Percentiles rank a stretch among this genome's conserved stretches.
Evolutionary conservation across 2,329 filamentous ascomycete species (phyloP).

Genomic region (Myriosclerotinia duriaeana): DNA sequence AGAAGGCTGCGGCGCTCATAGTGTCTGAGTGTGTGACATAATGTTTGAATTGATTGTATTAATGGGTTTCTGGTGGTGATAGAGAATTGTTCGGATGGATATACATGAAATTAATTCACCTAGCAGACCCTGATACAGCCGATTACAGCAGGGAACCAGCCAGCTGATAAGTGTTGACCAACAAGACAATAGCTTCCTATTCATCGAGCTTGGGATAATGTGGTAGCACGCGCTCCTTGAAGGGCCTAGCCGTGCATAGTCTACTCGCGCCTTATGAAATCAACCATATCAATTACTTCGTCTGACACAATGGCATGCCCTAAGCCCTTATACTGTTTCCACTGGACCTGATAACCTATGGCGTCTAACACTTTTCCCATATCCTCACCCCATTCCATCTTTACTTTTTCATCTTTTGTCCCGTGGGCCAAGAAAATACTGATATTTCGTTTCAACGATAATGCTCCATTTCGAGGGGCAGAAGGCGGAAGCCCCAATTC

Average conservation of each 20-base stretch:
- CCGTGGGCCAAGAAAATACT: conserved; percentile 30
- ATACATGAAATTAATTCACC: neutral
- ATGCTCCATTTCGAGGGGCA: neutral
- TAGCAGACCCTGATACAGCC: neutral
- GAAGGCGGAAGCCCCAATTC: neutral
- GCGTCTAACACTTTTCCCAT: conserved; percentile 17
- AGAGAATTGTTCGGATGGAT: neutral
- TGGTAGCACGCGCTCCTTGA: neutral
- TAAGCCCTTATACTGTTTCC: conserved; percentile 8
- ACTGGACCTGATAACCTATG: conserved; percentile 9
- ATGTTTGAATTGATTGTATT: neutral
- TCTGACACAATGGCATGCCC: neutral
- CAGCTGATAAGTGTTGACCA: neutral
- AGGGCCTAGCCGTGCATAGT: too few relatives aligned
- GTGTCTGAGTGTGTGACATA: neutral
- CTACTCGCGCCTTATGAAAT: neutral
- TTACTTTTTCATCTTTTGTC: conserved; percentile 32
- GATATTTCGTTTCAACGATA: conserved; percentile 2
- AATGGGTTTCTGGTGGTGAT: too few relatives aligned
- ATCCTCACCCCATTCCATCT: conserved; percentile 30
- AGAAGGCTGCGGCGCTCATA: neutral
- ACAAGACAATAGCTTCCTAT: too few relatives aligned
- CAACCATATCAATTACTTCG: neutral
- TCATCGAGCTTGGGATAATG: too few relatives aligned
- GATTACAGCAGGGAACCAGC: neutral